Evolutionary conservation across 257 asterid genomes (phyloP).

Genomic region (Solanum sparsipilum): DNA sequence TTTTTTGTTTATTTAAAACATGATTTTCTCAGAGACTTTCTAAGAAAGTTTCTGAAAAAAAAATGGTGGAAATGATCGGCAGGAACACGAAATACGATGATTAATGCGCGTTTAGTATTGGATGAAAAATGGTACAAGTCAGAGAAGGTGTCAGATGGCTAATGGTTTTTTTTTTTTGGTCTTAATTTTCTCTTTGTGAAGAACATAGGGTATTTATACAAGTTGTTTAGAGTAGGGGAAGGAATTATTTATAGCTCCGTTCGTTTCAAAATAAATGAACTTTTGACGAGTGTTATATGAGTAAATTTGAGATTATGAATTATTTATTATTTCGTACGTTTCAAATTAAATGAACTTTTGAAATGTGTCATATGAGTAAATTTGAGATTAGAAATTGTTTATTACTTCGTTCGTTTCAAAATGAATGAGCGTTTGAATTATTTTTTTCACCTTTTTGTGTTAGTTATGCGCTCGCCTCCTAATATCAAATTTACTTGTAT

Average conservation of each 20-base stretch:
- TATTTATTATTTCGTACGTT: not conserved
- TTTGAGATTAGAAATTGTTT: not conserved
- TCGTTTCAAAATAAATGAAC: too few relatives aligned
- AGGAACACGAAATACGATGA: slow-evolving; percentile 13
- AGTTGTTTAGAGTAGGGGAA: not conserved
- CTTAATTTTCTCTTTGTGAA: not conserved
- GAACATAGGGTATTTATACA: not conserved
- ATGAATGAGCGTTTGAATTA: too few relatives aligned
- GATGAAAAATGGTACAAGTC: slow-evolving; percentile 17
- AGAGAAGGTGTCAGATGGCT: slow-evolving; percentile 34
- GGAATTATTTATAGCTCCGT: too few relatives aligned
- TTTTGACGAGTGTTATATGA: too few relatives aligned
- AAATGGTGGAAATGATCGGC: slow-evolving; percentile 18
- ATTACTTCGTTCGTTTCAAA: not conserved
- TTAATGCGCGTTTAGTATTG: slow-evolving; percentile 38
- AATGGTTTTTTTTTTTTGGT: not conserved
- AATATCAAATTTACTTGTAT: not conserved
- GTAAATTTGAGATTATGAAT: not conserved
- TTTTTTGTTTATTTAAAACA: not conserved
- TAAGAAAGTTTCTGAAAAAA: slow-evolving; percentile 19
- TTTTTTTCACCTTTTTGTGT: too few relatives aligned
- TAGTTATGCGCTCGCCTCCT: too few relatives aligned
- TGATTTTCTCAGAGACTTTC: slow-evolving; percentile 15
- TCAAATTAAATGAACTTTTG: not conserved
- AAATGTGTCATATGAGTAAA: not conserved